Percentiles rank a stretch among this genome's conserved stretches.
Conservation (phyloP, 305 asterid species). For the Fraxinus latifolia region DNA sequence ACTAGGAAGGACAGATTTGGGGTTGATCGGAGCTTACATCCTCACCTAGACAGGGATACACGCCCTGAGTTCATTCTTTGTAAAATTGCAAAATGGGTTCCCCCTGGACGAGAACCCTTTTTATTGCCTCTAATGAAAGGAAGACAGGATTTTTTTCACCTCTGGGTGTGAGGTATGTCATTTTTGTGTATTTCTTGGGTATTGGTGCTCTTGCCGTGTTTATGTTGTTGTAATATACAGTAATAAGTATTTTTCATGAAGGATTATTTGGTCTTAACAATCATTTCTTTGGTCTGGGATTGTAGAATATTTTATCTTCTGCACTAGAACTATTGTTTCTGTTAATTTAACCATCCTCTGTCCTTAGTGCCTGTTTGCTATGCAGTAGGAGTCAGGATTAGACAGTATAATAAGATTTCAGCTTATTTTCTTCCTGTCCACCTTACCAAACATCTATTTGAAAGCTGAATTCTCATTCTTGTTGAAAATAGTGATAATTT, state of each 20-base stretch:
- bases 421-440: background rate
- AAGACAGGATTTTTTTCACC: constrained; percentile 77
- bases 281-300: background rate
- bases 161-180: constrained; percentile 53
- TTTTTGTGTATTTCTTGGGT: constrained; percentile 4
- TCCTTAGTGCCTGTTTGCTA: background rate
- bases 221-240: background rate
- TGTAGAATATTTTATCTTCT: background rate
- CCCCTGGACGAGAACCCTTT: constrained; percentile 64
- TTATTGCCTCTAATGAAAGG: constrained; percentile 84
- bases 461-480: background rate
- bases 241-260: background rate
- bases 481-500: background rate
- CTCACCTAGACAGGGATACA: constrained; percentile 87
- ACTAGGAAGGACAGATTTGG: constrained; percentile 86
- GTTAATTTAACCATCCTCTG: background rate
- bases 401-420: background rate
- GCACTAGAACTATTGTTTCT: background rate
- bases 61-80: constrained; percentile 80
- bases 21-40: constrained; percentile 64
- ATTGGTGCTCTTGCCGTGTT: background rate
- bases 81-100: constrained; percentile 83
- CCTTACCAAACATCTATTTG: background rate
- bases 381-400: background rate
- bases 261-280: background rate